A percentile compares a stretch with the other conserved stretches of the same genome.
Conservation (phyloP, 2,329 filamentous ascomycete genomes). For the Diaporthe aspalathi region DNA sequence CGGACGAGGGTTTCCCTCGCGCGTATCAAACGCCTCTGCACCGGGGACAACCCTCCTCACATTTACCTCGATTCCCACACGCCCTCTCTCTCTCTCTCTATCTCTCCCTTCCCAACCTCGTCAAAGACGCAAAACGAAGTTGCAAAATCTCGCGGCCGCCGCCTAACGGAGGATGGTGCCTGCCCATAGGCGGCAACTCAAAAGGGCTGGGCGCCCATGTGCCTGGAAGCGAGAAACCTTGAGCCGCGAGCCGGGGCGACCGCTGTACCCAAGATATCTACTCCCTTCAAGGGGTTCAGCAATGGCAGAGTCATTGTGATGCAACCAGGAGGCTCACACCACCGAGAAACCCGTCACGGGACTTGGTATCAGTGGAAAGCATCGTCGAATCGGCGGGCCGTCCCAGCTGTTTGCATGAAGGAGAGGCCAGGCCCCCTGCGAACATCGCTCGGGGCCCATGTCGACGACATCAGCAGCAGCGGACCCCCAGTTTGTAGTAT, state of each 20-base stretch:
- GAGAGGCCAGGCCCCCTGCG: background rate
- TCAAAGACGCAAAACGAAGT: background rate
- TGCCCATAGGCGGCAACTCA: background rate
- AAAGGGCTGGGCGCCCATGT: background rate
- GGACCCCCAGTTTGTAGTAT: too few relatives aligned
- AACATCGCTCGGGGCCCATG: background rate
- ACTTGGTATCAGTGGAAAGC: background rate
- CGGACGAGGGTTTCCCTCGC: slow-evolving; percentile 15
- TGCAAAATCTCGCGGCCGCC: background rate
- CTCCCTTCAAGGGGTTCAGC: background rate
- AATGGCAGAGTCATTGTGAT: background rate
- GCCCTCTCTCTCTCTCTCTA: background rate
- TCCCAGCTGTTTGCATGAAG: slow-evolving; percentile 11
- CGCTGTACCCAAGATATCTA: background rate
- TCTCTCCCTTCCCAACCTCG: background rate
- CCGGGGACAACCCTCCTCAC: slow-evolving; percentile 6
- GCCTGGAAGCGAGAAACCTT: background rate
- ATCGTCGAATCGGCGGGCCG: slow-evolving; percentile 20
- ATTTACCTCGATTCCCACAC: background rate
- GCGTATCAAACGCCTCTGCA: slow-evolving; percentile 12
- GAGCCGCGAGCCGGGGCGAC: background rate
- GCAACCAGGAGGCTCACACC: background rate
- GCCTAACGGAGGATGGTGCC: slow-evolving; percentile 2
- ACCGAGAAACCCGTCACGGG: background rate
- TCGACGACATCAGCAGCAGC: background rate